Conservation (phyloP, 352 stramenopile species). For the Pythium insidiosum region DNA sequence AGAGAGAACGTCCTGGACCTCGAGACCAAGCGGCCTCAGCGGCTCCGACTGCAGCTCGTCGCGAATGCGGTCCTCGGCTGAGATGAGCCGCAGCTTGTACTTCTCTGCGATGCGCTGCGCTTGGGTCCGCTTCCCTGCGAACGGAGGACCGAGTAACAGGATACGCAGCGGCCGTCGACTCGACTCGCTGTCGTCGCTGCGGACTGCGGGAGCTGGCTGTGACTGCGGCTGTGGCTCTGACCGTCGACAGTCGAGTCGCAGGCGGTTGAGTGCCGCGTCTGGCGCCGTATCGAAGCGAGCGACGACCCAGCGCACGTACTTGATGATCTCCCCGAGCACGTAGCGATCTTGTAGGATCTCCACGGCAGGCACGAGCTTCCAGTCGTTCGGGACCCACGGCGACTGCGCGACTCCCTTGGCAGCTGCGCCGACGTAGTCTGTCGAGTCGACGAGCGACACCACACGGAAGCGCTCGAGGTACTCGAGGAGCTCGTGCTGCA, state of each 20-base stretch:
- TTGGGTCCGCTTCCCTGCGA: constrained; percentile 53
- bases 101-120: constrained; percentile 32
- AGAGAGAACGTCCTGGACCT: constrained; percentile 18
- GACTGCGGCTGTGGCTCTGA: background rate
- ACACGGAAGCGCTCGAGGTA: constrained; percentile 33
- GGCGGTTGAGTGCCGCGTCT: too few relatives aligned
- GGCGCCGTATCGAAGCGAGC: background rate
- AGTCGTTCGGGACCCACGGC: constrained; percentile 23
- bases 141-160: constrained; percentile 49
- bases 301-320: constrained; percentile 46
- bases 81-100: constrained; percentile 45
- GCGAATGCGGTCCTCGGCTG: constrained; percentile 38
- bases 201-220: background rate
- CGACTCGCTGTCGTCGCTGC: background rate
- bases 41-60: constrained; percentile 20
- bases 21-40: constrained; percentile 18
- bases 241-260: too few relatives aligned
- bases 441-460: constrained; percentile 1
- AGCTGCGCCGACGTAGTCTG: constrained; percentile 16
- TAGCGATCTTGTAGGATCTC: constrained; percentile 38
- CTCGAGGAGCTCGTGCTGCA: constrained; percentile 28
- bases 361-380: constrained; percentile 33
- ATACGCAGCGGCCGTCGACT: constrained; percentile 24
- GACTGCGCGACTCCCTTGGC: constrained; percentile 12
- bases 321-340: constrained; percentile 48